A percentile compares a stretch with the other conserved stretches of the same genome.
Evolutionary conservation across 2,329 filamentous ascomycete species (phyloP).

Genomic region (Fusarium caatingaense): DNA sequence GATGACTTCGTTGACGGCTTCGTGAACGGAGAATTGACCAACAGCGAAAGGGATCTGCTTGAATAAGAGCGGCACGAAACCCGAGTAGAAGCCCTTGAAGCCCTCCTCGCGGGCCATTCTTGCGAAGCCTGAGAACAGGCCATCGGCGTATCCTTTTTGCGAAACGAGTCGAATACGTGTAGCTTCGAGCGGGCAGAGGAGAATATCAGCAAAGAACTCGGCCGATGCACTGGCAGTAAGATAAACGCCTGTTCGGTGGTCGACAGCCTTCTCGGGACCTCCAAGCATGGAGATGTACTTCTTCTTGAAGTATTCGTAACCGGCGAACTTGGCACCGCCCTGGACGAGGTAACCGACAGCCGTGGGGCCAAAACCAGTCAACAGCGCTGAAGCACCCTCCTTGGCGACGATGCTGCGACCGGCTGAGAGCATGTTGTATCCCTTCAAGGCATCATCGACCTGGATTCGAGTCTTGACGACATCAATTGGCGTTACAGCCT

Average conservation of each 20-base stretch:
- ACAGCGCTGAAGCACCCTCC: conserved; percentile 82
- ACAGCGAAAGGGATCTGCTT: conserved; percentile 95
- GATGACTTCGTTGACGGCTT: conserved; percentile 84
- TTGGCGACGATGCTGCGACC: conserved; percentile 81
- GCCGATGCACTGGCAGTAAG: conserved; percentile 76
- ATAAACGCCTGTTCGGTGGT: conserved; percentile 70
- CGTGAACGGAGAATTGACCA: conserved; percentile 93
- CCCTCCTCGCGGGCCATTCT: conserved; percentile 83
- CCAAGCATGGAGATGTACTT: conserved; percentile 78
- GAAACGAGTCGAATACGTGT: conserved; percentile 83
- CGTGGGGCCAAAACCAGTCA: conserved; percentile 87
- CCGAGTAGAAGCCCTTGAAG: conserved; percentile 86
- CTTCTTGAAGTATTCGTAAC: conserved; percentile 96
- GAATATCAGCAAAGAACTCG: conserved; percentile 80
- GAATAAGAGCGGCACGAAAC: conserved; percentile 86
- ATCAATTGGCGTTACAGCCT: conserved; percentile 66
- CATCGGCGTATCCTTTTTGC: conserved; percentile 79
- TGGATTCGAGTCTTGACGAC: conserved; percentile 94
- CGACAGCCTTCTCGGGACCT: conserved; percentile 58
- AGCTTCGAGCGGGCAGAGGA: conserved; percentile 91
- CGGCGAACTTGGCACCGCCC: conserved; percentile 90
- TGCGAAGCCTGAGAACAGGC: conserved; percentile 76
- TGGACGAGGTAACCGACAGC: conserved; percentile 90
- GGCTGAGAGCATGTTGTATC: conserved; percentile 82
- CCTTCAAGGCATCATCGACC: conserved; percentile 87